Conservation (phyloP, 768 basidiomycete genomes). For the Sporobolomyces pararoseus region DNA sequence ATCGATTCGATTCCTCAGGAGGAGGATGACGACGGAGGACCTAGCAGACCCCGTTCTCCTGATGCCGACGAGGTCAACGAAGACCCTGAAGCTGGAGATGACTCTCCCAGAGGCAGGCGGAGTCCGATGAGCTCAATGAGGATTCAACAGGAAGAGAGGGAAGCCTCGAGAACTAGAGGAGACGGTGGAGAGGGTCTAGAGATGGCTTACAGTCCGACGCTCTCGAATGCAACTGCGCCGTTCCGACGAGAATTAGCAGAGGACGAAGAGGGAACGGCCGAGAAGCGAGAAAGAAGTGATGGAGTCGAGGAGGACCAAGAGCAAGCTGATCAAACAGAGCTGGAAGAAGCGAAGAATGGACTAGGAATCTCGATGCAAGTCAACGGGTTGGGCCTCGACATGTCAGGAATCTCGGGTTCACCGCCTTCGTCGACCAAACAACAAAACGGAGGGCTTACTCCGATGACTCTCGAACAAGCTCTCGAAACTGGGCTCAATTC, state of each 20-base stretch:
- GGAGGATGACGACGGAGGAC: conserved; percentile 8
- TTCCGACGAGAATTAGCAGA: conserved; percentile 51
- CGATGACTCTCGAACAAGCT: conserved; percentile 5
- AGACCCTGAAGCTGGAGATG: neutral
- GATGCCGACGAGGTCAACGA: conserved; percentile 2
- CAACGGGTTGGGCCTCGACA: conserved; percentile 20
- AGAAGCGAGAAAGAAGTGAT: conserved; percentile 22
- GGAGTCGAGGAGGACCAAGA: conserved; percentile 45
- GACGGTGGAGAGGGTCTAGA: conserved; percentile 16
- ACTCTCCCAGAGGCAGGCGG: neutral
- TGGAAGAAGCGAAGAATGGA: conserved; percentile 4
- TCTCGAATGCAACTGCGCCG: conserved; percentile 47
- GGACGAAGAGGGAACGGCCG: conserved; percentile 38
- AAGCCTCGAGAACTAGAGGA: conserved; percentile 11
- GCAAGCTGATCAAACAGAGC: conserved; percentile 42
- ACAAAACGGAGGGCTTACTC: neutral
- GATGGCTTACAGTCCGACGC: conserved; percentile 42
- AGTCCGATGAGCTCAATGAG: conserved; percentile 24
- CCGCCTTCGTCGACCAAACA: neutral
- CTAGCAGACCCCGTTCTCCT: conserved; percentile 6
- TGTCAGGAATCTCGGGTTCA: neutral
- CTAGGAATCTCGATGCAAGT: conserved; percentile 6
- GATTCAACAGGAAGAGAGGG: neutral
- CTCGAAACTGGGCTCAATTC: conserved; percentile 1
- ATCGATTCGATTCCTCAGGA: conserved; percentile 12